Base-by-base conservation (phyloP, 805 yeast species). In the Novakomyces olei region DNA sequence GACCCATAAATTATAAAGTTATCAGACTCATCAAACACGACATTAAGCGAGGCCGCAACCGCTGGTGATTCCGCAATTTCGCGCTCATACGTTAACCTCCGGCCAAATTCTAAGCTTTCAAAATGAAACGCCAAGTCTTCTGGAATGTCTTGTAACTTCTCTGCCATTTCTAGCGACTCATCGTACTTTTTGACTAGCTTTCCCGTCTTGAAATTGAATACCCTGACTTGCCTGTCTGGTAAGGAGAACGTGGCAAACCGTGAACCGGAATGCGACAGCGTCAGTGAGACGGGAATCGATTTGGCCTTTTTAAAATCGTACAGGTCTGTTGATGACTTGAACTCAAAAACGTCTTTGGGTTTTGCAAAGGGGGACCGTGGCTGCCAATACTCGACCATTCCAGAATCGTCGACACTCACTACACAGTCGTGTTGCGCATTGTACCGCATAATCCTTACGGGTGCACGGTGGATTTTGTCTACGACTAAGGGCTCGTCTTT, bases 271-370 rank as follows among this genome's bases (percentile, higher is more conserved):
- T 44, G 44, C 4, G 54, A 45, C 5, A 52, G 37, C 10, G 37
- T 27, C 4, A 55, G 25, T 2, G 39, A 22, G 4, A 41, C 26
- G 2, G 51, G 49, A 1, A 35, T 28, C 2, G 51, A 36, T 35
- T 56, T 57, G 26, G 37, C 30, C 35, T 57, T 58, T 15, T 55
- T 39, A 29, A 58, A 40, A 12, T 51, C 54, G 36, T 54, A 50
- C 12, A 54, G 39, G 37, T 58, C 57, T 0, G 67, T 61, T 27
- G 50, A 44, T 20, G 59, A 47, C 38, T 61, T 61, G 38, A 44
- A 40, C 24, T 48, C 46, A 42, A 57, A 61, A 14, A 12, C 15
- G 15, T 41, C 41, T 18, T 29, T 31, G 2, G 54, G 53, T 27
- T 38, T 36, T 15, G 38, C 36, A 25, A 34, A 29, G 4, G 38